A percentile compares a stretch with the other conserved stretches of the same genome.
Conservation (phyloP, 345 rosid species). For the Arabis hirsuta region DNA sequence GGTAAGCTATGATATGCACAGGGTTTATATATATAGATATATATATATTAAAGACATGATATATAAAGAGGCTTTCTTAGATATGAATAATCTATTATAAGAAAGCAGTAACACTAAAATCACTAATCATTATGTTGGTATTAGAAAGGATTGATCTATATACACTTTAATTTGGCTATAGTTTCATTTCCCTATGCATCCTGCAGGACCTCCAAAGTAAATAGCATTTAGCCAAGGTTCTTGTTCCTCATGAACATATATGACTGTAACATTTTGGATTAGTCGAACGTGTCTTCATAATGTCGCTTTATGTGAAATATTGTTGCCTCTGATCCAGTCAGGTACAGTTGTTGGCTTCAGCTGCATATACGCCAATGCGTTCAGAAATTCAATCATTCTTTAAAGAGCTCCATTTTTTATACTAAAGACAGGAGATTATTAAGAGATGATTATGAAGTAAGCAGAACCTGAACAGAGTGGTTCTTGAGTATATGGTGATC, state of each 20-base stretch:
- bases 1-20: constrained; percentile 36
- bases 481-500: constrained; percentile 30
- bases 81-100: neutral
- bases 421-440: neutral
- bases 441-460: neutral
- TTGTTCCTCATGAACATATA: neutral
- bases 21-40: too few species aligned
- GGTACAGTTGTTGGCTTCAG: constrained; percentile 18
- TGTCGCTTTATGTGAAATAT: neutral
- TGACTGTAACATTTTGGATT: constrained; percentile 18
- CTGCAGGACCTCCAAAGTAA: constrained; percentile 32
- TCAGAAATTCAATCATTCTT: neutral
- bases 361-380: neutral
- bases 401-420: neutral
- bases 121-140: constrained; percentile 17
- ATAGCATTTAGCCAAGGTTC: constrained; percentile 8
- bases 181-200: constrained; percentile 15
- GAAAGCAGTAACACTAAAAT: constrained; percentile 10
- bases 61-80: neutral
- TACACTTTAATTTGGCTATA: neutral
- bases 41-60: constrained; percentile 25
- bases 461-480: constrained; percentile 34
- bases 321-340: constrained; percentile 12
- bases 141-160: neutral
- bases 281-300: neutral